Percentiles rank a stretch among this genome's conserved stretches.
phyloP scores from a whole-genome alignment of 441 rosid species.

The Francoa sonchifolia region DNA sequence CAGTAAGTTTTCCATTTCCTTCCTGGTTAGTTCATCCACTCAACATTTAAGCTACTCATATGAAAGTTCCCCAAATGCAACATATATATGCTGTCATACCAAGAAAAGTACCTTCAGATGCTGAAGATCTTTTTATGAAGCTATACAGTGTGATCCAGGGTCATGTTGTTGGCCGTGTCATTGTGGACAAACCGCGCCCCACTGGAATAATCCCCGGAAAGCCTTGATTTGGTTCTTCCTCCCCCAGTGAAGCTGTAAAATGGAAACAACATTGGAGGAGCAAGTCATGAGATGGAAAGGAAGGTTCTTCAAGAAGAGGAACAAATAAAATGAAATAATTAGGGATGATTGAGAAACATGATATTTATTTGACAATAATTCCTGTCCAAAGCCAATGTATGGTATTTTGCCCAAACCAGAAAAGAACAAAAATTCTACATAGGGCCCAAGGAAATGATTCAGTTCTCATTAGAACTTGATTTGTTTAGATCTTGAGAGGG shows the following conservation, averaged over 20 bases:
- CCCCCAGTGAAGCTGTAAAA: conserved; percentile 47
- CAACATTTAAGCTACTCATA: too few species aligned
- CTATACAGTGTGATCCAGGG: not conserved
- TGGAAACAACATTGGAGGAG: not conserved
- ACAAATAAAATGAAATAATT: not conserved
- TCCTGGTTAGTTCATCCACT: too few species aligned
- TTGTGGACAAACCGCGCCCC: conserved; percentile 90
- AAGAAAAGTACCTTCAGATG: conserved; percentile 15
- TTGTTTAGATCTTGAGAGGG: too few species aligned
- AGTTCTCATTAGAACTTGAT: too few species aligned
- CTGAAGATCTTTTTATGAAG: not conserved
- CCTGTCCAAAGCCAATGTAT: too few species aligned
- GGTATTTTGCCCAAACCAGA: too few species aligned
- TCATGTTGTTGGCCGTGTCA: conserved; percentile 89
- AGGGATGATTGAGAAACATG: not conserved
- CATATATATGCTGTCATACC: not conserved
- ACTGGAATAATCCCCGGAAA: conserved; percentile 54
- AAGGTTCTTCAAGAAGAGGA: not conserved
- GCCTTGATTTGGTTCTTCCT: conserved; percentile 50
- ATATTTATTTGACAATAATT: not conserved
- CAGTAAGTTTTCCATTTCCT: too few species aligned
- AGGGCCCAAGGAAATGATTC: too few species aligned
- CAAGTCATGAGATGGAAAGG: conserved; percentile 2
- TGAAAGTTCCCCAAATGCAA: too few species aligned
- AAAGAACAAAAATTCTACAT: too few species aligned